Base-by-base conservation (phyloP, 176 grass and related monocot genomes). In the Bonia amplexicaulis region DNA sequence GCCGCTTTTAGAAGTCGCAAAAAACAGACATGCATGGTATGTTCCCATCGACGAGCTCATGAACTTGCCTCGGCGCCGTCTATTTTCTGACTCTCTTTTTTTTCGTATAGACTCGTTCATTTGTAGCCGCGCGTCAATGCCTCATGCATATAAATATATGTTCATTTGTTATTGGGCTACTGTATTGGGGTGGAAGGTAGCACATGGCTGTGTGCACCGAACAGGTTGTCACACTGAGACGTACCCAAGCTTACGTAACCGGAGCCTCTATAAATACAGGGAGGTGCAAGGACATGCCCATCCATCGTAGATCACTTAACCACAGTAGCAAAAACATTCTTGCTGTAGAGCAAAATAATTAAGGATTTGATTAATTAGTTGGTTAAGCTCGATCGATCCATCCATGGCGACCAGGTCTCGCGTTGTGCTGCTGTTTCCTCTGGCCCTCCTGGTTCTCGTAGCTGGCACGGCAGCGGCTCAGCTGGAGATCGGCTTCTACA, bases 401-500 rank as follows among this genome's bases (percentile, higher is more conserved):
- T n/a, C 79, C 47, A 90, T 69, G 72, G 42, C 77, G n/a, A 82
- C 69, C 2, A 81, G 55, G 64, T 5, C 67, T 51, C 16, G 14
- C 26, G 7, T 48, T 0, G 3, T 45, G 15, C 5, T 78, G 26
- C 4, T 86, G 5, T 14, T 93, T 1, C 57, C 78, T 60, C 11
- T 76, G 67, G 68, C 54, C 1, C 10, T 62, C 3, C 11, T 87
- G 9, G 40, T 79, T 16, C 60, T 88, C 0, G 61, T 89, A 11
- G 63, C 86, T 19, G 69, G 60, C 52, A 87, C 76, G 7, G 65
- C 57, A 19, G 73, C 11, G 23, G 87, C 85, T n/a, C 74, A 97
- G 22, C 78, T 97, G 17, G 46, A 83, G 62, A n/a, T 75, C 12
- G 87, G 86, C 6, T 97, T 81, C 83, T 97, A 94, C 69, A 71